A percentile compares a stretch with the other conserved stretches of the same genome.
Evolutionary conservation across 1,284 basidiomycete species (phyloP).

Genomic region (Austroboletus rostrupii): DNA sequence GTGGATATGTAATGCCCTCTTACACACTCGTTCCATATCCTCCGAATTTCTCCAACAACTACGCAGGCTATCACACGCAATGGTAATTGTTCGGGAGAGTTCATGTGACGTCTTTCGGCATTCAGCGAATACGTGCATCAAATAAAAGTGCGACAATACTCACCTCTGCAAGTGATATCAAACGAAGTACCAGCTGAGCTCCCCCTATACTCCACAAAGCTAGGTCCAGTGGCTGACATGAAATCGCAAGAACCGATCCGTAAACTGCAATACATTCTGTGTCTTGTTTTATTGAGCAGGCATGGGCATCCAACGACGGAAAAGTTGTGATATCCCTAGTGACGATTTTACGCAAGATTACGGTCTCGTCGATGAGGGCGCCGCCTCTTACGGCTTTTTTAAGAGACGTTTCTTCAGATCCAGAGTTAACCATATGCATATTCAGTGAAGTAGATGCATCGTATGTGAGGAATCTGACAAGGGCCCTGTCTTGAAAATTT

Average conservation of each 20-base stretch:
- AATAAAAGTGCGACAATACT: conserved; percentile 17
- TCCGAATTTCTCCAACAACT: conserved; percentile 91
- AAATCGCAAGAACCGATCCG: conserved; percentile 62
- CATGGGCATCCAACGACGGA: conserved; percentile 6
- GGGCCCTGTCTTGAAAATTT: conserved; percentile 60
- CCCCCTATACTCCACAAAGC: conserved; percentile 85
- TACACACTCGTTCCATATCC: conserved; percentile 83
- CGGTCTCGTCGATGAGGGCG: conserved; percentile 40
- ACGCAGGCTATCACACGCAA: conserved; percentile 74
- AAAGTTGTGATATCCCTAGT: conserved; percentile 26
- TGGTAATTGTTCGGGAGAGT: conserved; percentile 64
- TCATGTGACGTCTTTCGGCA: conserved; percentile 61
- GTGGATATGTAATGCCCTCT: conserved; percentile 25
- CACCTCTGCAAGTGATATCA: conserved; percentile 78
- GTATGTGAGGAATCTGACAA: conserved; percentile 73
- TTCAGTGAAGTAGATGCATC: conserved; percentile 74
- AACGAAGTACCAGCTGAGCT: conserved; percentile 66
- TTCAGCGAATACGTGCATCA: background rate
- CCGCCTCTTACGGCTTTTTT: conserved; percentile 56
- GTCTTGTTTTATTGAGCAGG: background rate
- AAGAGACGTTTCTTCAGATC: conserved; percentile 33
- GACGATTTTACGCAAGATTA: conserved; percentile 51
- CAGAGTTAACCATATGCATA: conserved; percentile 48
- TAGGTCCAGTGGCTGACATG: conserved; percentile 66
- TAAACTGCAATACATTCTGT: background rate